Evolutionary conservation across 140 eudicot genomes (phyloP).

Genomic region (Flaveria floridana): DNA sequence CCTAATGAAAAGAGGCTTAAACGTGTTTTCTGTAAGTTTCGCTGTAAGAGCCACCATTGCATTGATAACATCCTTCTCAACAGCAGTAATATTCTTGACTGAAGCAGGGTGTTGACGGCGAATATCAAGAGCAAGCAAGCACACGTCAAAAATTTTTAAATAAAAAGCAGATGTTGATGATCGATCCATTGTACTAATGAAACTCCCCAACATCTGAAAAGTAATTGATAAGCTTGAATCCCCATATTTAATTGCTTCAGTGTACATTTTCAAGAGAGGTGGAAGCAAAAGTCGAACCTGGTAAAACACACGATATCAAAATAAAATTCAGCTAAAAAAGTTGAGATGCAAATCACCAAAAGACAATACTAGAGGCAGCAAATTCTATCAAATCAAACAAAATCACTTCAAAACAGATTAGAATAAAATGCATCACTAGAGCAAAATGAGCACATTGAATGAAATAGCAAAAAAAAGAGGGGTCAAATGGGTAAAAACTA

Average conservation of each 20-base stretch:
- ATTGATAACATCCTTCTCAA: slow-evolving; percentile 67
- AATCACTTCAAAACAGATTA: neutral
- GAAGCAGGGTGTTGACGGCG: slow-evolving; percentile 64
- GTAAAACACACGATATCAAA: slow-evolving; percentile 15
- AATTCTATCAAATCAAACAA: neutral
- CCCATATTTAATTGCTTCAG: slow-evolving; percentile 61
- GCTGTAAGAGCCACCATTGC: slow-evolving; percentile 61
- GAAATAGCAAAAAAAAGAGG: neutral
- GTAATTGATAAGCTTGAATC: slow-evolving; percentile 61
- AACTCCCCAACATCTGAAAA: slow-evolving; percentile 69
- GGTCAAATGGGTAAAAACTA: neutral
- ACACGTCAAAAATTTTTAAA: slow-evolving; percentile 58
- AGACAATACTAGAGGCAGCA: neutral
- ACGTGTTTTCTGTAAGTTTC: slow-evolving; percentile 92
- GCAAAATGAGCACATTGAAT: neutral
- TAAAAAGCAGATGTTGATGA: slow-evolving; percentile 61
- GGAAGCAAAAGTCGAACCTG: slow-evolving; percentile 82
- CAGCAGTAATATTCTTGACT: slow-evolving; percentile 46
- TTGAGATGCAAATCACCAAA: slow-evolving; percentile 5
- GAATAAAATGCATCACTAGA: neutral
- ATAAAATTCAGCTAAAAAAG: neutral
- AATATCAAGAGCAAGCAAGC: slow-evolving; percentile 81
- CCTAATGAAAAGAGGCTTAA: slow-evolving; percentile 84
- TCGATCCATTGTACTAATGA: slow-evolving; percentile 72
- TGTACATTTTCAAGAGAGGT: slow-evolving; percentile 55